phyloP scores from a whole-genome alignment of 148 eudicot species.

The Dianthus caryophyllus region DNA sequence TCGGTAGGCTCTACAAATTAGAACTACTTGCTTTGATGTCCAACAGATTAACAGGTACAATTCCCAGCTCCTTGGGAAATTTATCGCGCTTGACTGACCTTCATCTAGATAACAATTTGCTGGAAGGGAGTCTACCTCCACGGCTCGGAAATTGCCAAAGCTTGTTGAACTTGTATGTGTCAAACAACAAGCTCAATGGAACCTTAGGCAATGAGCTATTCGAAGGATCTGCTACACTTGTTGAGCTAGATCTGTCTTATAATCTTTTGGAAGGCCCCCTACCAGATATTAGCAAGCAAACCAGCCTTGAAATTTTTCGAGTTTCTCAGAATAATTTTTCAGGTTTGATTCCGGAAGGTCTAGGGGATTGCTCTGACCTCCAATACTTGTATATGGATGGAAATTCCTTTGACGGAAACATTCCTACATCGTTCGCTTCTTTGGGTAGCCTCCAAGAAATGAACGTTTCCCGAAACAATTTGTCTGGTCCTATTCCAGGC shows the following conservation, averaged over 20 bases:
- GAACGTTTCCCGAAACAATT: constrained; percentile 36
- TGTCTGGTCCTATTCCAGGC: constrained; percentile 33
- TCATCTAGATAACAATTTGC: not conserved
- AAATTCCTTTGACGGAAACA: constrained; percentile 27
- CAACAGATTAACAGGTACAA: constrained; percentile 28
- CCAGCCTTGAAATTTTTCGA: constrained; percentile 12
- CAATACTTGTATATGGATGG: constrained; percentile 16
- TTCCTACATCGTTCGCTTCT: constrained; percentile 24
- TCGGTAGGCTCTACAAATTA: constrained; percentile 25
- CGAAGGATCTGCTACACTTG: constrained; percentile 16
- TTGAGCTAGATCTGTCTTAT: constrained; percentile 12
- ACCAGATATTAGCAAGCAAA: constrained; percentile 26
- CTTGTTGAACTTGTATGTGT: constrained; percentile 15
- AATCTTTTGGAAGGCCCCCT: constrained; percentile 29
- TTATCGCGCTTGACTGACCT: constrained; percentile 2
- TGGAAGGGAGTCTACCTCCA: constrained; percentile 25
- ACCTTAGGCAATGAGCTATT: constrained; percentile 26
- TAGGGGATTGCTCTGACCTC: constrained; percentile 21
- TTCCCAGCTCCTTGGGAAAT: constrained; percentile 29
- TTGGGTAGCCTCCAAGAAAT: constrained; percentile 19
- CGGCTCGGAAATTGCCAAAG: constrained; percentile 27
- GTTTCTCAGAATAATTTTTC: constrained; percentile 30
- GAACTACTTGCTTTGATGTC: not conserved
- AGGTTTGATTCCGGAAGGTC: constrained; percentile 31
- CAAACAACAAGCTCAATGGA: constrained; percentile 29